A percentile compares a stretch with the other conserved stretches of the same genome.
Conservation (phyloP, 345 rosid species). For the Acer negundo region DNA sequence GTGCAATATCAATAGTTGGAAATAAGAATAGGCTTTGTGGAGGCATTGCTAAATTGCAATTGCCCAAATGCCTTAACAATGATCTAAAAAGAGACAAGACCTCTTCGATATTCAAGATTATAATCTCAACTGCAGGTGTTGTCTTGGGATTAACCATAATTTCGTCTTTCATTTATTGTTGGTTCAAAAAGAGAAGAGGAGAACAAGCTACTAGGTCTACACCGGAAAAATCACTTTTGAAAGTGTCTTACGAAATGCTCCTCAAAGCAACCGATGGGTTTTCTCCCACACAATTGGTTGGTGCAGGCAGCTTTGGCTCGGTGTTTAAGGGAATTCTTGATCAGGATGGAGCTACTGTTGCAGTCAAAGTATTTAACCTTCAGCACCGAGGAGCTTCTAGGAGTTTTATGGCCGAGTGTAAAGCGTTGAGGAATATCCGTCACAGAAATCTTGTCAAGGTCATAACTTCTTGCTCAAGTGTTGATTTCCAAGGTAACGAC, state of each 20-base stretch:
- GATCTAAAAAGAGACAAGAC: neutral
- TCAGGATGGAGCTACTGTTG: neutral
- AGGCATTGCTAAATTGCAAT: conserved; percentile 11
- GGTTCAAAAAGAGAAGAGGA: neutral
- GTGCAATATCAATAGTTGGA: no score
- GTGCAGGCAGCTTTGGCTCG: conserved; percentile 8
- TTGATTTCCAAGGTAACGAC: conserved; percentile 16
- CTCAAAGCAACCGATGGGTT: conserved; percentile 18
- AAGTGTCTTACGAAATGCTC: neutral
- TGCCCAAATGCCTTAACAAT: conserved; percentile 13
- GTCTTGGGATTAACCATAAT: neutral
- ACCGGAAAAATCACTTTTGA: neutral
- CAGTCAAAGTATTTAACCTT: conserved; percentile 21
- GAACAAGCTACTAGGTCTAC: neutral
- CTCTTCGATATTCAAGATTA: conserved; percentile 6
- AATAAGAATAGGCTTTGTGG: conserved; percentile 19
- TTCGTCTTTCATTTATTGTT: neutral
- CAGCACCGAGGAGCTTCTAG: conserved; percentile 1
- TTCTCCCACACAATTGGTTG: neutral
- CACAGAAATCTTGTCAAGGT: neutral
- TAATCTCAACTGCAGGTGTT: neutral
- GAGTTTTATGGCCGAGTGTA: conserved; percentile 9
- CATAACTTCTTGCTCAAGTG: conserved; percentile 21
- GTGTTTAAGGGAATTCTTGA: conserved; percentile 11
- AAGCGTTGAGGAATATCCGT: neutral